These are phyloP conservation scores for Mucor racemosus DNA, from an alignment of 371 early-diverging fungal genomes.

Conservation along the genomic window DNA sequence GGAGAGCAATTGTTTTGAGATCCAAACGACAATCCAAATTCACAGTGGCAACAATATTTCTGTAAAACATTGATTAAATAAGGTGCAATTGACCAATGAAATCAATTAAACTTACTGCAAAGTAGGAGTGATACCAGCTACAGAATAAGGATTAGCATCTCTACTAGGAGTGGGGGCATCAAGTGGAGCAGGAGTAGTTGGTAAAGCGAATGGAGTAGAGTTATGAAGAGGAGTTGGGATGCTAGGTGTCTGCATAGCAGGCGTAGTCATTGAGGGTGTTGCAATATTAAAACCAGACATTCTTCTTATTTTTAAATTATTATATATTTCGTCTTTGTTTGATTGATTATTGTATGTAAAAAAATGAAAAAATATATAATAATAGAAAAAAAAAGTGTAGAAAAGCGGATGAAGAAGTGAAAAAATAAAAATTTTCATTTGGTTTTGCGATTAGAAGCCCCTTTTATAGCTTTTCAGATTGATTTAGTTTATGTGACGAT, in stretches of 20 bases:
- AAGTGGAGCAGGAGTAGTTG: slow-evolving; percentile 52
- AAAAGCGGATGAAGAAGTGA: slow-evolving; percentile 23
- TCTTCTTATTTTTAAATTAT: slow-evolving; percentile 2
- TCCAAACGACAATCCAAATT: slow-evolving; percentile 99
- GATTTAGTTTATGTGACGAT: background rate
- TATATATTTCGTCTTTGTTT: background rate
- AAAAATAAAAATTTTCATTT: slow-evolving; percentile 17
- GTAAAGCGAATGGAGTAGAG: slow-evolving; percentile 48
- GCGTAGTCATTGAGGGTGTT: slow-evolving; percentile 50
- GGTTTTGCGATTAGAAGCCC: slow-evolving; percentile 17
- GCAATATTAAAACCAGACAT: slow-evolving; percentile 59
- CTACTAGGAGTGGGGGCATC: slow-evolving; percentile 56
- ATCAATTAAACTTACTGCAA: slow-evolving; percentile 72
- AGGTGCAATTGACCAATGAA: background rate
- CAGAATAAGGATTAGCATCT: slow-evolving; percentile 59
- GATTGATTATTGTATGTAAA: background rate
- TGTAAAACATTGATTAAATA: slow-evolving; percentile 23
- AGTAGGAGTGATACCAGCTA: slow-evolving; percentile 80
- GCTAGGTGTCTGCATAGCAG: slow-evolving; percentile 56
- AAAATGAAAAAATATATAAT: background rate
- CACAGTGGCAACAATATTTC: slow-evolving; percentile 99
- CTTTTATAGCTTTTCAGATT: slow-evolving; percentile 23
- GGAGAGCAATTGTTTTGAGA: slow-evolving; percentile 99
- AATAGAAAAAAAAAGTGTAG: slow-evolving; percentile 23
- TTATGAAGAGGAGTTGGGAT: slow-evolving; percentile 50